A percentile compares a stretch with the other conserved stretches of the same genome.
Conservation (phyloP, 345 rosid genomes). For the Geranium brycei region DNA sequence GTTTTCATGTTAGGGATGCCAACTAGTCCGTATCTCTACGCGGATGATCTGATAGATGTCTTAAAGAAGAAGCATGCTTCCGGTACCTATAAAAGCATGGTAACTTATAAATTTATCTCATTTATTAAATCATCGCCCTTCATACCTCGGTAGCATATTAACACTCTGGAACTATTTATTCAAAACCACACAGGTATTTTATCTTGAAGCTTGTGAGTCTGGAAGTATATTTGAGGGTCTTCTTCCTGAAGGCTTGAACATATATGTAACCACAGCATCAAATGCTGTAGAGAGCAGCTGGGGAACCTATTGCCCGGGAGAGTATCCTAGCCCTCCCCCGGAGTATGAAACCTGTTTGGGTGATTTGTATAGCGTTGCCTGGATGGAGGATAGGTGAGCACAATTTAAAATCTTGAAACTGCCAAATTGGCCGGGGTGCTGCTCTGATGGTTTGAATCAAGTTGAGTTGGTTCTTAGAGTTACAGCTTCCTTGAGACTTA, state of each 20-base stretch:
- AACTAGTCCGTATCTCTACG: slow-evolving; percentile 71
- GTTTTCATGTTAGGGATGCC: slow-evolving; percentile 63
- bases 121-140: background rate
- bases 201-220: slow-evolving; percentile 98
- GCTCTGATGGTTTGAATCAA: background rate
- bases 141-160: background rate
- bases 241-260: slow-evolving; percentile 81
- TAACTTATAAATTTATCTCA: slow-evolving; percentile 14
- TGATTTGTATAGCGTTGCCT: slow-evolving; percentile 87
- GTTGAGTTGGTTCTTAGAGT: background rate
- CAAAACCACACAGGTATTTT: slow-evolving; percentile 65
- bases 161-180: background rate
- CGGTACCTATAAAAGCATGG: slow-evolving; percentile 76
- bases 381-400: slow-evolving; percentile 97
- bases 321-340: slow-evolving; percentile 72
- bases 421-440: background rate
- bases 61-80: slow-evolving; percentile 73
- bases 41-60: slow-evolving; percentile 55
- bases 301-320: slow-evolving; percentile 98
- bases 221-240: slow-evolving; percentile 98
- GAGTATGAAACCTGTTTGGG: slow-evolving; percentile 95
- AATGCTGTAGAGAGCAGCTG: slow-evolving; percentile 94
- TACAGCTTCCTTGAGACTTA: background rate
- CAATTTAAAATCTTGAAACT: background rate
- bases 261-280: slow-evolving; percentile 88